Conservation (phyloP, 108 stramenopile genomes). For the Cyclotella baltica region DNA sequence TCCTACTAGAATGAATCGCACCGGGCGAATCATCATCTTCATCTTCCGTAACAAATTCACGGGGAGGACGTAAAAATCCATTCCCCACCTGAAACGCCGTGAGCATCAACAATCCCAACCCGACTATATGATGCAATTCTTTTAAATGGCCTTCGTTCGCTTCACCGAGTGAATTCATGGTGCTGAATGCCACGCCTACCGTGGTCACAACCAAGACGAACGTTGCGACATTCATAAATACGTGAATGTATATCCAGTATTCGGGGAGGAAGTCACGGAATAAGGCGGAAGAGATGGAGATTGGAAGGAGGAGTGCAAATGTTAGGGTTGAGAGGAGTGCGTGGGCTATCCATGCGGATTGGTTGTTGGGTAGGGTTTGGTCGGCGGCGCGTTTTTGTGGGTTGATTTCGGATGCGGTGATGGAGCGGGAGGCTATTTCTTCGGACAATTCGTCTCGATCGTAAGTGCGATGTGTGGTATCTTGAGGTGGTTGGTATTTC, state of each 20-base stretch:
- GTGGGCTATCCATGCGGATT: conserved; percentile 47
- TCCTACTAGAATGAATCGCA: conserved; percentile 15
- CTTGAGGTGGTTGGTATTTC: too few relatives aligned
- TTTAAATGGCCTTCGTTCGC: conserved; percentile 55
- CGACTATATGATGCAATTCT: conserved; percentile 62
- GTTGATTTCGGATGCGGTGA: too few relatives aligned
- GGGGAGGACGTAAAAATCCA: conserved; percentile 54
- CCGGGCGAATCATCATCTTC: neutral
- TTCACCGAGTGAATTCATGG: conserved; percentile 30
- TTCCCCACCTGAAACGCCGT: conserved; percentile 55
- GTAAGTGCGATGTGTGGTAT: too few relatives aligned
- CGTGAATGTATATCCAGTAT: conserved; percentile 73
- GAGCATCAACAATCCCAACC: conserved; percentile 42
- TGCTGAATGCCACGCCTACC: conserved; percentile 34
- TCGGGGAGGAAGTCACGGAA: conserved; percentile 61
- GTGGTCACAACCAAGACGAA: conserved; percentile 44
- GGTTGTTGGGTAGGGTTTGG: neutral
- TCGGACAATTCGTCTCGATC: too few relatives aligned
- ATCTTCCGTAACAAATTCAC: conserved; percentile 36
- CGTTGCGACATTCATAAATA: conserved; percentile 58
- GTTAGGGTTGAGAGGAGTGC: conserved; percentile 56
- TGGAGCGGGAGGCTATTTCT: too few relatives aligned
- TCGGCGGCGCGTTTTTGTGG: neutral
- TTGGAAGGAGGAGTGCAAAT: conserved; percentile 54
- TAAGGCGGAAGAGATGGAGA: conserved; percentile 59